Evolutionary conservation across 2,329 filamentous ascomycete genomes (phyloP), one percentile per base, ranked within the genome.

Genomic region (Pseudonectria buxi): DNA sequence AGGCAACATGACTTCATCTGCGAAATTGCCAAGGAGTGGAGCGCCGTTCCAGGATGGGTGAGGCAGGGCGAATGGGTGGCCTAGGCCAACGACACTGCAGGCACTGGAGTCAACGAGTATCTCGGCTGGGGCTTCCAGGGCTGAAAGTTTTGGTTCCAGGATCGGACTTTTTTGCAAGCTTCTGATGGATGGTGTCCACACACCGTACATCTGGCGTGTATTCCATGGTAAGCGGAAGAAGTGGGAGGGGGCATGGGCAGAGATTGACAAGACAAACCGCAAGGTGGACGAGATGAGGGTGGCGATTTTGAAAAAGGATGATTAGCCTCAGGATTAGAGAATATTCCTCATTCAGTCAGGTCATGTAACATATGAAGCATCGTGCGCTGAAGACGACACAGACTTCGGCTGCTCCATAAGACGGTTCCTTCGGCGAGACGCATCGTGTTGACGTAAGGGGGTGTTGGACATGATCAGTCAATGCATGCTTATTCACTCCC

Each of bases 21-120:
- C 14, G 38, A 30, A 26, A 48, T 55, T 14, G 56, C 54, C 16
- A 40, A 45, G 10, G 40, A 53, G 2, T 54, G 57, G 10, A 48
- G 48, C 7, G 46, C 50, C 2, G 30, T 45, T 6, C 45, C 52
- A 0, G 54, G 53, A 6, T 50, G 53, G 44, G 51, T 63, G 18
- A 45, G 44, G 18, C 47, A 56, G 36, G 48, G 46, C 26, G 53
- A 59, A 26, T 69, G 63, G 56, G 50, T 64, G 31, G 46, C 39
- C 1, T 69, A 62, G 52, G 55, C 66, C 26, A 57, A 71, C 40
- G 35, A 55, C n/a, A 54, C 61, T 11, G 65, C 66, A 2, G 66
- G 67, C 2, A 62, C 63, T 1, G 61, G 62, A 1, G 54, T 67
- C 28, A 39, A 50, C 6, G 58, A 65, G 33, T 54, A 62, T 13